Evolutionary conservation across 352 stramenopile genomes (phyloP), one percentile per base, ranked within the genome.

Genomic region (Phytophthora vignae): DNA sequence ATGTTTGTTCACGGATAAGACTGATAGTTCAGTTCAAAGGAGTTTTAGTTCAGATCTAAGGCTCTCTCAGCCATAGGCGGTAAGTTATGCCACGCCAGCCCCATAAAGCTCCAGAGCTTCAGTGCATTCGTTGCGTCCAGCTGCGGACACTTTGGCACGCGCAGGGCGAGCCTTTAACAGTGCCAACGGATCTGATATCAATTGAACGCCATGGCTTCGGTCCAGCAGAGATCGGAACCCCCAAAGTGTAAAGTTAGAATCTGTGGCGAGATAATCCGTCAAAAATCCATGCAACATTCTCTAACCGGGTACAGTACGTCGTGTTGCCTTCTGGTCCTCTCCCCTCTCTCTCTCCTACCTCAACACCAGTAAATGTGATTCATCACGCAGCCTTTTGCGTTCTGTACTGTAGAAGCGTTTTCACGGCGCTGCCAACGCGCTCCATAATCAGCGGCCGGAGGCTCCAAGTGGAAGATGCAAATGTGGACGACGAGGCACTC

Each of bases 91-190:
- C 12, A 15, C 38, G 38, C 38, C 38, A 6, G 11, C 2, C 38
- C 12, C 11, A 19, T 55, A 36, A 12, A 55, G 49, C 19, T 14
- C 21, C 4, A 55, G 21, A 17, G 49, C 19, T 10, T 4, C 21
- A 31, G 22, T 36, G 50, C 44, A 61, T 67, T 61, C 50, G 46
- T n/a, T 33, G 58, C 57, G 33, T 22, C 59, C 67, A 74, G 46
- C 67, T 74, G 67, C 67, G 40, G 67, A 74, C 67, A 74, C 67
- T 70, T 65, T 36, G 22, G 60, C 64, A 60, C 56, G 29, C 46
- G 38, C 27, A 44, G 36, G 36, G 36, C 17, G 11, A 38, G 27
- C 36, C 58, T 72, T 67, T 72, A 61, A 67, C 49, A 67, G 22
- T 4, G 46, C 17, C 27, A 6, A 11, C n/a, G 46, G 46, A 53